A percentile compares a stretch with the other conserved stretches of the same genome.
phyloP scores from a whole-genome alignment of 2,329 filamentous ascomycete species.

The Microascus cirrosus region DNA sequence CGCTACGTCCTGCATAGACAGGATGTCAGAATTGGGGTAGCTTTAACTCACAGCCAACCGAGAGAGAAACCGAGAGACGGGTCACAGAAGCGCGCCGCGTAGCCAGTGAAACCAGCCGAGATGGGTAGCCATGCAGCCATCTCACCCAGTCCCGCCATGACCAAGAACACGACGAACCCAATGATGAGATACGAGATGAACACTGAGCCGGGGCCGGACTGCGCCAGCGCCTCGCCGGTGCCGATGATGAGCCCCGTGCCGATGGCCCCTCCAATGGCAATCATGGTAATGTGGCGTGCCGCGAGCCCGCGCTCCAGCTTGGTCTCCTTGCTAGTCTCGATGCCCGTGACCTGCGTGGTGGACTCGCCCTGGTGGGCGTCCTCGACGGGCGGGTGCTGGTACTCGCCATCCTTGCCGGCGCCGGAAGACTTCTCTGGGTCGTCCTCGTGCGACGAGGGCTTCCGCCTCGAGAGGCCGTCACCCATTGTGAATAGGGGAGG shows the following conservation, averaged over 20 bases:
- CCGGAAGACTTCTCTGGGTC: neutral
- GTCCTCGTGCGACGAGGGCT: neutral
- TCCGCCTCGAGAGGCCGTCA: neutral
- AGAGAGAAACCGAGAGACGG: conserved; percentile 71
- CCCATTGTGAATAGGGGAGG: neutral
- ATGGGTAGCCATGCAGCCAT: conserved; percentile 78
- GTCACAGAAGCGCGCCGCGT: conserved; percentile 68
- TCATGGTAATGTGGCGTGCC: conserved; percentile 45
- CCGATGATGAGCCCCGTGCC: conserved; percentile 67
- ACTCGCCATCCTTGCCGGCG: neutral
- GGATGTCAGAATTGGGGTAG: no score
- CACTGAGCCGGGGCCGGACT: conserved; percentile 52
- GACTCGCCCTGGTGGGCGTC: neutral
- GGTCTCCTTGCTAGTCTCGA: conserved; percentile 37
- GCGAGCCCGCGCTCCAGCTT: conserved; percentile 40
- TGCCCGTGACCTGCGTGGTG: conserved; percentile 26
- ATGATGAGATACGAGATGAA: conserved; percentile 61
- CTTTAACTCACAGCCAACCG: conserved; percentile 50
- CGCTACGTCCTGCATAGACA: no score
- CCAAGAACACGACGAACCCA: conserved; percentile 64
- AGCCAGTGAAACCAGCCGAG: conserved; percentile 70
- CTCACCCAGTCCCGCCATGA: conserved; percentile 73
- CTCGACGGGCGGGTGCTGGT: neutral
- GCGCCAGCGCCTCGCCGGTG: conserved; percentile 42
- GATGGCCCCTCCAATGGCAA: conserved; percentile 64